Base-by-base conservation (phyloP, 2,329 filamentous ascomycete species). In the Fusarium cicatricum region DNA sequence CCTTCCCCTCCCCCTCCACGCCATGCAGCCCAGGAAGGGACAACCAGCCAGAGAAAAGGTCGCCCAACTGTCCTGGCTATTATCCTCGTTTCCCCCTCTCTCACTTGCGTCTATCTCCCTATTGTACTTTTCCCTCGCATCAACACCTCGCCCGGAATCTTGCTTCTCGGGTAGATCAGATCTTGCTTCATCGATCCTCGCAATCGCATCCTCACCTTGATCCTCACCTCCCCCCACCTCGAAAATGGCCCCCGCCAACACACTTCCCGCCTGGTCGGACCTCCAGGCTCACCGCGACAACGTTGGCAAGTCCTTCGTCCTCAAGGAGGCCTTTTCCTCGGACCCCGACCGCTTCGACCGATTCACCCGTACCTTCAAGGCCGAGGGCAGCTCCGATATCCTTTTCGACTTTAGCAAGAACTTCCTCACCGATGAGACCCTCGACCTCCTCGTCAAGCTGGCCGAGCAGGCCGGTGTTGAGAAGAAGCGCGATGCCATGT, bases 371-470 rank as follows among this genome's bases (percentile, higher is more conserved):
- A 91, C 85, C 71, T 97, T 98, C 78, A 81, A 85, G 68, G 92
- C 96, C 78, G 82, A 87, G 26, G 93, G 85, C 47, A 91, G 96
- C 71, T 88, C 87, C 67, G 92, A 97, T 65, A 95, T 96, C 71
- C 86, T 99, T 62, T 99, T 98, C 78, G 95, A 99, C 79, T 99
- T 97, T 81, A 95, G 90, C 82, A 99, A 99, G 87, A 99, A 99
- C 86, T 93, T 99, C 78, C 77, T 98, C 70, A 95, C 90, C 60
- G 91, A 97, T 68, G 93, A 98, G 79, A 98, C 94, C 5, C 82
- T 98, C 45, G 83, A 89, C 64, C 84, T 97, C 43, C 85, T 99
- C 48, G 83, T 96, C 70, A 89, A 96, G 81, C 87, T 99, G 23
- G 95, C 95, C 62, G 89, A 93, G 78, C 90, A 98, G 80, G 92